These are phyloP conservation scores for Chrysophaeum taylorii DNA, from an alignment of 352 stramenopile genomes.

Conservation along the genomic window DNA sequence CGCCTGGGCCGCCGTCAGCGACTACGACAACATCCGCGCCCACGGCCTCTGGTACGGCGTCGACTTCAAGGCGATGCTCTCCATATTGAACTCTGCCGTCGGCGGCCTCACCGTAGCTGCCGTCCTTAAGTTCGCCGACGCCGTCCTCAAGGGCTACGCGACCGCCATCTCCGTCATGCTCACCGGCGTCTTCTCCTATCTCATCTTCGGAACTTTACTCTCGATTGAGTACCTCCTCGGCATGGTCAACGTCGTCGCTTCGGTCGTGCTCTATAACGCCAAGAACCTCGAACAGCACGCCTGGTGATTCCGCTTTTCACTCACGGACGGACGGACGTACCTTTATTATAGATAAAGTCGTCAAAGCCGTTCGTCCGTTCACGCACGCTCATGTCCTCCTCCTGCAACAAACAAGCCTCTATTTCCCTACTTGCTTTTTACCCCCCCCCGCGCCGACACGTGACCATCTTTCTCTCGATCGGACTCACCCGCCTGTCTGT, in stretches of 20 bases:
- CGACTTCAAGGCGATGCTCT: conserved; percentile 37
- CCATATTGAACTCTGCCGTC: conserved; percentile 42
- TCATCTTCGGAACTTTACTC: conserved; percentile 50
- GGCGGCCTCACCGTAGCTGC: conserved; percentile 50
- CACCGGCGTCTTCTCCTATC: conserved; percentile 41
- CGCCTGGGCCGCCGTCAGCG: conserved; percentile 36
- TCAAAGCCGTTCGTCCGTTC: no score
- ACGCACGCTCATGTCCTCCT: no score
- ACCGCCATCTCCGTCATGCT: conserved; percentile 46
- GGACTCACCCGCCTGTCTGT: no score
- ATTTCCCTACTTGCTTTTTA: no score
- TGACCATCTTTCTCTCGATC: no score
- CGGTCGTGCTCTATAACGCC: conserved; percentile 46
- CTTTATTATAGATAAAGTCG: no score
- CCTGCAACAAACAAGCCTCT: no score
- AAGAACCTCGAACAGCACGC: conserved; percentile 41
- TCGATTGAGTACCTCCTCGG: conserved; percentile 44
- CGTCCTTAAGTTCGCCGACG: conserved; percentile 53
- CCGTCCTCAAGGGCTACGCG: conserved; percentile 52
- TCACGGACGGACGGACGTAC: no score
- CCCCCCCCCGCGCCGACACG: no score
- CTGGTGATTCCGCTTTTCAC: no score
- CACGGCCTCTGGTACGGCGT: conserved; percentile 49
- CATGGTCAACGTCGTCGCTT: conserved; percentile 45
- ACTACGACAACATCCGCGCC: conserved; percentile 37